Evolutionary conservation across 2,329 filamentous ascomycete species (phyloP).

Genomic region (Trichoderma citrinoviride): DNA sequence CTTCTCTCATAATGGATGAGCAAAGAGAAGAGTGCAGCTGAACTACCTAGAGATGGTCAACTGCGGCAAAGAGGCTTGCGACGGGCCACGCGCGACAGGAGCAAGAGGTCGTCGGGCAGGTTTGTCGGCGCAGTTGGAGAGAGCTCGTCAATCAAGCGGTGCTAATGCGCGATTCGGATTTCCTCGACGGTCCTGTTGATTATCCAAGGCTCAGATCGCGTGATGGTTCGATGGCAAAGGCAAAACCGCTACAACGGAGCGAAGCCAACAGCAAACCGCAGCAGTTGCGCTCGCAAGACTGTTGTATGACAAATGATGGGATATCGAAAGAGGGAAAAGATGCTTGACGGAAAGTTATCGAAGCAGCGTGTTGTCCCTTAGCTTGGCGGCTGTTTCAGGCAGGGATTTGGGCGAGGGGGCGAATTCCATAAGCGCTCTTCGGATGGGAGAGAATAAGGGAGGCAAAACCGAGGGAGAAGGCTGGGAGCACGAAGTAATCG

Average conservation of each 20-base stretch:
- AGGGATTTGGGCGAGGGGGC: constrained; percentile 25
- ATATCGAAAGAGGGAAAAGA: constrained; percentile 17
- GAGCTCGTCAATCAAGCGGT: background rate
- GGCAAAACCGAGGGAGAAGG: constrained; percentile 3
- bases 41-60: background rate
- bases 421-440: constrained; percentile 15
- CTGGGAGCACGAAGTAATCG: background rate
- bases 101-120: background rate
- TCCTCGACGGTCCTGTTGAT: background rate
- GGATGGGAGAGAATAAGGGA: background rate
- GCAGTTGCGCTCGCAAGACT: background rate
- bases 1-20: constrained; percentile 82
- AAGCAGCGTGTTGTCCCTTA: constrained; percentile 15
- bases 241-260: background rate
- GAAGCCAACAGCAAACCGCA: background rate
- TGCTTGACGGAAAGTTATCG: constrained; percentile 17
- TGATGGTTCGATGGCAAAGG: constrained; percentile 3
- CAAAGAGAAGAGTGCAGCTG: constrained; percentile 15
- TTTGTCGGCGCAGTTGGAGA: background rate
- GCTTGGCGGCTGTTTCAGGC: constrained; percentile 29
- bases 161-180: background rate
- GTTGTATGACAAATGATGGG: constrained; percentile 19
- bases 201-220: constrained; percentile 9
- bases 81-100: background rate
- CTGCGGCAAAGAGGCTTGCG: background rate